Base-by-base conservation (phyloP, 2,329 filamentous ascomycete species). In the Elsinoe perseae region DNA sequence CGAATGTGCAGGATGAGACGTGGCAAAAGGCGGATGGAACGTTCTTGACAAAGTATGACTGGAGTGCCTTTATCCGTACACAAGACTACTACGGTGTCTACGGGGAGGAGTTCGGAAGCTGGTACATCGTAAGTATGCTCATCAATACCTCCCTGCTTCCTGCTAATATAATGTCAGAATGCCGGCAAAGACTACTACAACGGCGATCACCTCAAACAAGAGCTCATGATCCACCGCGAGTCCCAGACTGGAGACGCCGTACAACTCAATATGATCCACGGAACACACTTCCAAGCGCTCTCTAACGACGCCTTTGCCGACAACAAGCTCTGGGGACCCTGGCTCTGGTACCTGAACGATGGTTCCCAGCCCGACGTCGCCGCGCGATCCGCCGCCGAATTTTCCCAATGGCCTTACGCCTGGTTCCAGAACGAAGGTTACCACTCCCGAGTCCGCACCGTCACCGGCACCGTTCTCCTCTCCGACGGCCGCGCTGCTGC, bases 181-280 rank as follows among this genome's bases (percentile, higher is more conserved):
- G 67, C 75, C 2, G 75, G 75, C 1, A 77, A 77, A 55, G 77
- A 79, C 58, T 78, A 79, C 60, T 76, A 72, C 62, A 79, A 78
- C 36, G 77, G 77, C 1, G 71, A 78, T 59, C 75, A 79, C 56
- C 61, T 79, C 21, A 80, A 79, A 66, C 75, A 79, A 61, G 77
- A 79, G 57, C 64, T 80, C 32, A 77, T 75, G 68, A 73, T 79
- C 2, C 77, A 79, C 58, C 73, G 77, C 4, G 77, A 80, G 61
- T 76, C 71, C 2, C 60, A 67, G 4, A 78, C 76, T 0, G 77
- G 77, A 4, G 77, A 80, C 58, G 70, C 72, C 1, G 77, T 80
- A 2, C 75, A 79, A 58, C 66, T 80, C 34, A 80, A 80, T 63
- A 78, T 80, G 73, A 70, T 80, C 30, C 77, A 80, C 60, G 77